Evolutionary conservation across 2,329 filamentous ascomycete species (phyloP).

Genomic region (Neonectria ditissima): DNA sequence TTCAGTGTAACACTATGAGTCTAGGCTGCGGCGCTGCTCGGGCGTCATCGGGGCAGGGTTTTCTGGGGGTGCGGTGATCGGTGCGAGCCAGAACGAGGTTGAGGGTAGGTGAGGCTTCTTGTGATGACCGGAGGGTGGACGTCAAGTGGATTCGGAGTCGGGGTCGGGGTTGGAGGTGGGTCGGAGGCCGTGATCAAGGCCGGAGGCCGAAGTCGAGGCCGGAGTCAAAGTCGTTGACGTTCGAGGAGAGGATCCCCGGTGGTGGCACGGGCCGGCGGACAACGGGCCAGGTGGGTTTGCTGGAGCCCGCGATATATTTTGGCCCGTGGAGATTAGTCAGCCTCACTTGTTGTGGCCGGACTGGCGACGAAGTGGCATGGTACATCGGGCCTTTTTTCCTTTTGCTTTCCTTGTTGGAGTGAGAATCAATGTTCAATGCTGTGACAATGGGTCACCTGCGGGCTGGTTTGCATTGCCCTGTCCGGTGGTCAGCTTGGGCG

Average conservation of each 20-base stretch:
- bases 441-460: conserved; percentile 4
- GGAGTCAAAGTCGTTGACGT: conserved; percentile 1
- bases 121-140: not conserved
- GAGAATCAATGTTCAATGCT: not conserved
- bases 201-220: conserved; percentile 11
- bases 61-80: conserved; percentile 4
- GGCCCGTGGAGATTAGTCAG: not conserved
- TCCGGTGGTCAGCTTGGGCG: not conserved
- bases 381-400: not conserved
- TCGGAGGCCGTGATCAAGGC: conserved; percentile 8
- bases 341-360: not conserved
- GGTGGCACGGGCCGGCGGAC: conserved; percentile 2
- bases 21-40: conserved; percentile 38
- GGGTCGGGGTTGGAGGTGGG: not conserved
- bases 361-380: not conserved
- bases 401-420: not conserved
- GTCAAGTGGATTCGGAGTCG: not conserved
- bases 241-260: conserved; percentile 1
- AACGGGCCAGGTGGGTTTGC: conserved; percentile 1
- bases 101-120: not conserved
- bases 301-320: not conserved
- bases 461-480: not conserved
- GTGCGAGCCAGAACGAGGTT: not conserved
- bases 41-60: conserved; percentile 32
- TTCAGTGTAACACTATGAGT: conserved; percentile 13